Percentiles rank a stretch among this genome's conserved stretches.
These are phyloP conservation scores for Plasmodium yoelii DNA, from an alignment of 169 alveolate genomes.

Conservation along the genomic window DNA sequence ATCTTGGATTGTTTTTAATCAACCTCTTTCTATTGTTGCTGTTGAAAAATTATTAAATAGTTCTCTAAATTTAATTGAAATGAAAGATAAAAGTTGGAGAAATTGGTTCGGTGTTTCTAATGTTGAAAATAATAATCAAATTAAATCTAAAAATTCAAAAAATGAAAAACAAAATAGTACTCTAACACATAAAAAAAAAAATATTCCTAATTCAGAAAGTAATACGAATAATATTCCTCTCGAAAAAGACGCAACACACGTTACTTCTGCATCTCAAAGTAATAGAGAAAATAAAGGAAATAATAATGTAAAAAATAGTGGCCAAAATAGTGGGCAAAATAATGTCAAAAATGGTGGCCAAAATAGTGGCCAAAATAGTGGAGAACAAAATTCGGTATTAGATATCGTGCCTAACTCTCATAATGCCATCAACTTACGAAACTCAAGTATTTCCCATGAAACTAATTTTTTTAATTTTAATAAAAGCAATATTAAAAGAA, in stretches of 20 bases:
- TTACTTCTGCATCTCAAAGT: too few relatives aligned
- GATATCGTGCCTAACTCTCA: too few relatives aligned
- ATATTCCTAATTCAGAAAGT: neutral
- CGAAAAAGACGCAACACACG: too few relatives aligned
- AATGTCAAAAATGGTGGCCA: too few relatives aligned
- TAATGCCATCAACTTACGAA: neutral
- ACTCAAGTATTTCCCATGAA: neutral
- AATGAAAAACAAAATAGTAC: too few relatives aligned
- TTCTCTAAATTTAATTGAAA: conserved; percentile 42
- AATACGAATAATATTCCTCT: too few relatives aligned
- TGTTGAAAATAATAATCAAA: conserved; percentile 36
- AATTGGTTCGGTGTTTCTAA: conserved; percentile 76
- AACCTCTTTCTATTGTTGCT: conserved; percentile 89
- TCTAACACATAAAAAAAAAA: neutral
- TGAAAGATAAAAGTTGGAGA: conserved; percentile 74
- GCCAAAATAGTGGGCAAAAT: too few relatives aligned
- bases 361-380: too few relatives aligned
- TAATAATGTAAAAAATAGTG: too few relatives aligned
- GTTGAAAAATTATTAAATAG: conserved; percentile 83
- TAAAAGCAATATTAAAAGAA: conserved; percentile 14
- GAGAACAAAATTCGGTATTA: neutral
- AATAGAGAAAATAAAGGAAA: too few relatives aligned
- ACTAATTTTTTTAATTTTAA: neutral
- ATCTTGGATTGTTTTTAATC: conserved; percentile 91
- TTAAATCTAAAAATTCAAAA: conserved; percentile 5